Percentiles rank a stretch among this genome's conserved stretches.
These are phyloP conservation scores for Fusarium cyanostomum DNA, from an alignment of 2,329 filamentous ascomycete genomes.

Conservation along the genomic window DNA sequence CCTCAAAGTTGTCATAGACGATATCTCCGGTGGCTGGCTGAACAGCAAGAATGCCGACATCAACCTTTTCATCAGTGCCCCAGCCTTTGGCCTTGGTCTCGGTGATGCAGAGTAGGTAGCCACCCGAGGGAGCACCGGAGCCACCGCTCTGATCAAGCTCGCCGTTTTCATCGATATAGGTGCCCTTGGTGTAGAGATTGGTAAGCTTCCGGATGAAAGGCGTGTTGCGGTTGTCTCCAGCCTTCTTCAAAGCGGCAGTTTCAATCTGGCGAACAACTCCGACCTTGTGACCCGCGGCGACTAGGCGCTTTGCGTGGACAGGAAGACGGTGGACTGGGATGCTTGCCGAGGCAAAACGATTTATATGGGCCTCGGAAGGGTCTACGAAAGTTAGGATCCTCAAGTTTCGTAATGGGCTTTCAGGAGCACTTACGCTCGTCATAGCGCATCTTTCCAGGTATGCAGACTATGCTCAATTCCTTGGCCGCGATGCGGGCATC, in stretches of 20 bases:
- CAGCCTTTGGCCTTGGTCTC: constrained; percentile 81
- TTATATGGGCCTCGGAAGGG: constrained; percentile 89
- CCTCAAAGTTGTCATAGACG: constrained; percentile 94
- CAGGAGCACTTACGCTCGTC: constrained; percentile 74
- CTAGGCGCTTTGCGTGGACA: constrained; percentile 92
- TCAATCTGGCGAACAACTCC: constrained; percentile 94
- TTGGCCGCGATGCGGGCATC: constrained; percentile 90
- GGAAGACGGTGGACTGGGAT: constrained; percentile 91
- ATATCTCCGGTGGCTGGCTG: constrained; percentile 96
- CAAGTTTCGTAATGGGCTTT: background rate
- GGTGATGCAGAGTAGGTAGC: constrained; percentile 93
- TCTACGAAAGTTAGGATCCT: constrained; percentile 55
- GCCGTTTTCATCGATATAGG: constrained; percentile 93
- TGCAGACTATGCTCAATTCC: constrained; percentile 93
- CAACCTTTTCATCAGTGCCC: constrained; percentile 91
- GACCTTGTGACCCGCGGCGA: constrained; percentile 93
- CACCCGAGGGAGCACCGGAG: constrained; percentile 66
- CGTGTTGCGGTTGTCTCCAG: constrained; percentile 90
- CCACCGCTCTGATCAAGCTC: constrained; percentile 68
- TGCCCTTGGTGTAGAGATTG: constrained; percentile 97
- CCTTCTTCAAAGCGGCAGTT: constrained; percentile 94
- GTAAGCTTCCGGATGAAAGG: constrained; percentile 94
- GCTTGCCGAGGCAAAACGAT: constrained; percentile 93
- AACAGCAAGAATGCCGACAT: constrained; percentile 91
- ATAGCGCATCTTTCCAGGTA: constrained; percentile 92